Conservation (phyloP, 2,329 filamentous ascomycete species). For the Fusarium zealandicum region DNA sequence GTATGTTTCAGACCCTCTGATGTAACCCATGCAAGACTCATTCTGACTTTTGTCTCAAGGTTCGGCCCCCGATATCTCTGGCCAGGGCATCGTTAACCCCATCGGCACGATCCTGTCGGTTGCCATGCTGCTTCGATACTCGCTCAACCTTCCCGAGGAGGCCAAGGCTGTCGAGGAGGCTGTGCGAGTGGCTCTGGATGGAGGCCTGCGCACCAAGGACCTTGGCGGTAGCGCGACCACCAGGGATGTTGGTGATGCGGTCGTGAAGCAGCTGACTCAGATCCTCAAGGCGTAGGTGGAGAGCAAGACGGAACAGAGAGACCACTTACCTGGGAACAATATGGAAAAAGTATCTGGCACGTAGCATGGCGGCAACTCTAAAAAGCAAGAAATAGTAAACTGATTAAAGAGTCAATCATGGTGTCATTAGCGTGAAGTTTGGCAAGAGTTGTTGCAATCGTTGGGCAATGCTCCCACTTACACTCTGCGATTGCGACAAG, state of each 20-base stretch:
- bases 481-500: too few relatives aligned
- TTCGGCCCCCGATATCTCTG: constrained; percentile 72
- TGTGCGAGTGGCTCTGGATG: constrained; percentile 80
- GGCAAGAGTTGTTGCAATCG: too few relatives aligned
- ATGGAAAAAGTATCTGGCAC: neutral
- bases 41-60: constrained; percentile 20
- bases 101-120: constrained; percentile 90
- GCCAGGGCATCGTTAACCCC: constrained; percentile 87
- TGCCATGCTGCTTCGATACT: constrained; percentile 97
- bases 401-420: too few relatives aligned
- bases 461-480: too few relatives aligned
- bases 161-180: constrained; percentile 82
- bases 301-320: neutral
- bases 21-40: neutral
- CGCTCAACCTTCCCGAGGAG: constrained; percentile 78
- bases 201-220: constrained; percentile 80
- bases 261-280: constrained; percentile 74
- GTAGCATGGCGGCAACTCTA: neutral
- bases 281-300: constrained; percentile 60
- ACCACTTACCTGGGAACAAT: neutral
- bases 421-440: too few relatives aligned
- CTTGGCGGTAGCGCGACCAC: constrained; percentile 82
- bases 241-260: constrained; percentile 75
- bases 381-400: constrained; percentile 5
- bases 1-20: constrained; percentile 53